These are phyloP conservation scores for Obelidium mucronatum DNA, from an alignment of 192 early-diverging fungal genomes.

Conservation along the genomic window DNA sequence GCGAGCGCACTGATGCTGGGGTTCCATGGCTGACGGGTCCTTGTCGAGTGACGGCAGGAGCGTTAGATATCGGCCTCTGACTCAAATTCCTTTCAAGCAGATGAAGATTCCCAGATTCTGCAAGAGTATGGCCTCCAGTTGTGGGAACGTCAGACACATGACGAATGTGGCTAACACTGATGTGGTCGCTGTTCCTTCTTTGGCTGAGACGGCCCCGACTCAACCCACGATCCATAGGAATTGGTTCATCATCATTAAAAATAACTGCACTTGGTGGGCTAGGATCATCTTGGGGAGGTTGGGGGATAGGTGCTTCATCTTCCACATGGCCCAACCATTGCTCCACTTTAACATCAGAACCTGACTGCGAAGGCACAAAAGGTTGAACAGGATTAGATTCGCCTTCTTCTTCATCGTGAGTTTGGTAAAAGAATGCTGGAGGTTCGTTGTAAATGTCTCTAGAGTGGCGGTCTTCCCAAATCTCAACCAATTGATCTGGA, in stretches of 20 bases:
- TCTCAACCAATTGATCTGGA: constrained; percentile 31
- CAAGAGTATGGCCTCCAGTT: constrained; percentile 5
- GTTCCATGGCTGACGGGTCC: neutral
- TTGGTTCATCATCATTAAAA: constrained; percentile 19
- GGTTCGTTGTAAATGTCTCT: constrained; percentile 30
- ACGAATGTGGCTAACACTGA: neutral
- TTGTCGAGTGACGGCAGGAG: neutral
- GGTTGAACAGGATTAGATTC: neutral
- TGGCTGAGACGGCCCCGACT: constrained; percentile 20
- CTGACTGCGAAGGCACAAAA: neutral
- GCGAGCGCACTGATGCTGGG: neutral
- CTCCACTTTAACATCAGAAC: constrained; percentile 28
- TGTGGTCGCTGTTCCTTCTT: constrained; percentile 1
- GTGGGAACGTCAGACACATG: constrained; percentile 7
- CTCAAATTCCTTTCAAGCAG: constrained; percentile 14
- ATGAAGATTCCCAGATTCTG: constrained; percentile 28
- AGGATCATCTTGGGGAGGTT: constrained; percentile 5
- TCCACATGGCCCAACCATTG: constrained; percentile 22
- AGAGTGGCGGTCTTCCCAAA: constrained; percentile 41
- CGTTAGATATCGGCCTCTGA: neutral
- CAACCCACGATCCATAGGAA: constrained; percentile 27
- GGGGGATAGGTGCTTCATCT: neutral
- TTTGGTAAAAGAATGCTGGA: constrained; percentile 15
- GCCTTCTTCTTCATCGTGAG: neutral
- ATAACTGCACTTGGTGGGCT: neutral